Evolutionary conservation across 1,284 basidiomycete species (phyloP).

Genomic region (Inonotus hispidus): DNA sequence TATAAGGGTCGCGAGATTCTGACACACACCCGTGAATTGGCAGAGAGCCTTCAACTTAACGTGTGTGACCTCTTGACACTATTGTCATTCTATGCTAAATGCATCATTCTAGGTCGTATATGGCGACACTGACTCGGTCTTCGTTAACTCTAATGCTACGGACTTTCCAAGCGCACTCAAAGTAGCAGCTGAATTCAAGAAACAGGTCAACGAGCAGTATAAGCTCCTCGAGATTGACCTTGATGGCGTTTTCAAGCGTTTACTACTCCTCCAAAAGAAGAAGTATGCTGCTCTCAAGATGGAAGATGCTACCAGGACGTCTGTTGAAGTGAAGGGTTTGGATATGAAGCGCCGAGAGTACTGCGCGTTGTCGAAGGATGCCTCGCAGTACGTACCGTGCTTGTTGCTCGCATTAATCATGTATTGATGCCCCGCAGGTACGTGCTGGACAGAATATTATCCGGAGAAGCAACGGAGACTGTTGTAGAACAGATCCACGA

Average conservation of each 20-base stretch:
- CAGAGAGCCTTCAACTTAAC: constrained; percentile 86
- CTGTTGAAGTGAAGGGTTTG: constrained; percentile 91
- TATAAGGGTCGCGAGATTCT: constrained; percentile 98
- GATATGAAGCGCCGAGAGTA: constrained; percentile 99
- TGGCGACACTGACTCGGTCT: constrained; percentile 98
- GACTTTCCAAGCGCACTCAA: constrained; percentile 85
- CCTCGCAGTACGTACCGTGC: constrained; percentile 71
- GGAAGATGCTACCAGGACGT: constrained; percentile 70
- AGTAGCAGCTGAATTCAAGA: constrained; percentile 92
- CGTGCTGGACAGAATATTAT: constrained; percentile 86
- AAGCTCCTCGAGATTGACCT: constrained; percentile 95
- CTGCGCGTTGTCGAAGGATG: constrained; percentile 85
- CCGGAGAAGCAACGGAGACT: constrained; percentile 85
- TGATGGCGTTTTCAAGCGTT: constrained; percentile 90
- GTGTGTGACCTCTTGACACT: constrained; percentile 39
- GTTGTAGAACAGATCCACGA: constrained; percentile 94
- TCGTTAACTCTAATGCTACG: constrained; percentile 94
- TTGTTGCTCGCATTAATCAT: background rate
- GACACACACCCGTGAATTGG: constrained; percentile 89
- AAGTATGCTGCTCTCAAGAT: constrained; percentile 98
- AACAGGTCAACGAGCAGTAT: constrained; percentile 94
- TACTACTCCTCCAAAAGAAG: constrained; percentile 96
- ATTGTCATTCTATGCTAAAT: constrained; percentile 4
- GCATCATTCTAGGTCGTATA: constrained; percentile 77
- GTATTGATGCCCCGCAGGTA: constrained; percentile 44